Evolutionary conservation across 768 basidiomycete genomes (phyloP).

Genomic region (Agaricus bisporus): DNA sequence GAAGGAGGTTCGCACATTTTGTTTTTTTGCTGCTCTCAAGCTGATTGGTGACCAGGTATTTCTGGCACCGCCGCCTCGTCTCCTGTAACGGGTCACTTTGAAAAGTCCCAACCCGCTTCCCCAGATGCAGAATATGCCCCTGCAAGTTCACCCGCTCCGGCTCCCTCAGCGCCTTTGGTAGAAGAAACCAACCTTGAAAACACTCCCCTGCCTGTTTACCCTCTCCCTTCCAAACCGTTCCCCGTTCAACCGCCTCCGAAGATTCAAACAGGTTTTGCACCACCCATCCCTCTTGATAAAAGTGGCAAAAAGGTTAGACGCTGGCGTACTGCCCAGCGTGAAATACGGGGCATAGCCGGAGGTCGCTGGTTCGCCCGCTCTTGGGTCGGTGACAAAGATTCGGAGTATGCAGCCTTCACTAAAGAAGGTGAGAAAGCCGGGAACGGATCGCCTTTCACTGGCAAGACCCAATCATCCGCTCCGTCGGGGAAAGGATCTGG

Average conservation of each 20-base stretch:
- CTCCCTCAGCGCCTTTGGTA: constrained; percentile 20
- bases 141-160: constrained; percentile 23
- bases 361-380: constrained; percentile 74
- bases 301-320: constrained; percentile 54
- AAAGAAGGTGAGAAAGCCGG: constrained; percentile 25
- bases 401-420: constrained; percentile 44
- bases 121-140: constrained; percentile 44
- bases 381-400: constrained; percentile 87
- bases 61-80: constrained; percentile 72
- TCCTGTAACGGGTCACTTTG: constrained; percentile 45
- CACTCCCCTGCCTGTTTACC: constrained; percentile 64
- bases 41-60: constrained; percentile 35
- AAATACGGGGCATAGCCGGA: constrained; percentile 77
- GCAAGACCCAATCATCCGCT: constrained; percentile 32
- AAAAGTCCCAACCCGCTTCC: constrained; percentile 29
- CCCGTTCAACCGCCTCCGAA: constrained; percentile 75
- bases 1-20: constrained; percentile 42
- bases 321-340: constrained; percentile 71
- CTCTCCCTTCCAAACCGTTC: constrained; percentile 78
- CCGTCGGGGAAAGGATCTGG: constrained; percentile 30
- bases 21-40: not conserved
- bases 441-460: constrained; percentile 20
- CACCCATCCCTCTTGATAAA: constrained; percentile 60
- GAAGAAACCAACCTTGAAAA: constrained; percentile 51
- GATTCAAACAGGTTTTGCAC: constrained; percentile 69